These are phyloP conservation scores for Plasmodium gallinaceum DNA, from an alignment of 169 alveolate genomes.

Conservation along the genomic window DNA sequence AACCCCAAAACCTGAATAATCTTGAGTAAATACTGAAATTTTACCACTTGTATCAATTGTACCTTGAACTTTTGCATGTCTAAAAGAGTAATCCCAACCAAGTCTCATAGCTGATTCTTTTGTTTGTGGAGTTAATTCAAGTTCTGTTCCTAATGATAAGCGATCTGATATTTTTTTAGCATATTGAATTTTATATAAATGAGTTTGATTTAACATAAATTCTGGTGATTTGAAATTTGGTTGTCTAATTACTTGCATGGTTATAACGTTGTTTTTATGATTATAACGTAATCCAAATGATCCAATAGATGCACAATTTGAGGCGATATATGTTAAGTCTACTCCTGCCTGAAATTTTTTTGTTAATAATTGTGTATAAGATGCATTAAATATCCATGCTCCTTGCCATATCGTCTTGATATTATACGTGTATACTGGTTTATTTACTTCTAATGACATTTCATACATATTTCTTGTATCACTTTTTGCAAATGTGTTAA, in stretches of 20 bases:
- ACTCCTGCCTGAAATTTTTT: conserved; percentile 91
- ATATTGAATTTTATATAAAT: conserved; percentile 85
- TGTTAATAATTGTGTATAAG: conserved; percentile 89
- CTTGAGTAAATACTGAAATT: conserved; percentile 92
- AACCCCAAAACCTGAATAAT: conserved; percentile 90
- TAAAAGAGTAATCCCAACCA: conserved; percentile 93
- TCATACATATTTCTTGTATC: conserved; percentile 91
- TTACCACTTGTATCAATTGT: conserved; percentile 91
- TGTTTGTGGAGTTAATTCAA: conserved; percentile 87
- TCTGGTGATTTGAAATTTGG: conserved; percentile 90
- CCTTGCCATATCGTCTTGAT: conserved; percentile 92
- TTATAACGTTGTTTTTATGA: conserved; percentile 83
- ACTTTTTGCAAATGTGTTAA: conserved; percentile 86
- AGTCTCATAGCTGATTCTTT: conserved; percentile 86
- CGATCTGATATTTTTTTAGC: conserved; percentile 89
- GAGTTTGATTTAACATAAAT: conserved; percentile 83
- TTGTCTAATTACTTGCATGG: conserved; percentile 86
- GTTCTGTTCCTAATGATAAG: conserved; percentile 92
- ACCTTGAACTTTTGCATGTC: conserved; percentile 95
- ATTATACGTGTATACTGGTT: conserved; percentile 86
- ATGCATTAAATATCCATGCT: conserved; percentile 90
- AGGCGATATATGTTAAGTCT: conserved; percentile 91
- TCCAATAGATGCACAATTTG: conserved; percentile 92
- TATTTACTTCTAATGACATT: conserved; percentile 88
- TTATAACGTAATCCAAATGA: conserved; percentile 90